Evolutionary conservation across 176 grass and related monocot genomes (phyloP).

Genomic region (Triticum monococcum): DNA sequence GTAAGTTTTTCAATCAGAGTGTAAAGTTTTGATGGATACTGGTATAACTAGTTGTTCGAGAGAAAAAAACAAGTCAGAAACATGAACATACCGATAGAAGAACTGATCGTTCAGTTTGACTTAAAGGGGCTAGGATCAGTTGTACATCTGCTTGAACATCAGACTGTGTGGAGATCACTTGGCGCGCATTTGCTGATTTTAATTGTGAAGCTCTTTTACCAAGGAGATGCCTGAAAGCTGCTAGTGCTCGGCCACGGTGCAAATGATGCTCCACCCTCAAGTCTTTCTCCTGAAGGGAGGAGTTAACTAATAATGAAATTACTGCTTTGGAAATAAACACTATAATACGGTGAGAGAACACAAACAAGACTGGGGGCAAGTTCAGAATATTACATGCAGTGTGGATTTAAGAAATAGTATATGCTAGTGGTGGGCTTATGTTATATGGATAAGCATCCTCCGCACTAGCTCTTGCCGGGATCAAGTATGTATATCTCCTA

Average conservation of each 20-base stretch:
- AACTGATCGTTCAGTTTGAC: conserved; percentile 79
- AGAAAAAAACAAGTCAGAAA: conserved; percentile 21
- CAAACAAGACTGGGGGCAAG: neutral
- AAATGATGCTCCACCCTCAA: conserved; percentile 89
- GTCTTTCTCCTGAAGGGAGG: conserved; percentile 68
- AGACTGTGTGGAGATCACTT: conserved; percentile 61
- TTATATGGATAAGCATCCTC: conserved; percentile 13
- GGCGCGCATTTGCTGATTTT: conserved; percentile 64
- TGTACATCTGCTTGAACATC: conserved; percentile 78
- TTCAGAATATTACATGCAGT: neutral
- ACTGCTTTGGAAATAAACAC: neutral
- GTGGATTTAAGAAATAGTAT: conserved; percentile 8
- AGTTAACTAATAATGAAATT: conserved; percentile 2
- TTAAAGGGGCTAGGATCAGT: conserved; percentile 75
- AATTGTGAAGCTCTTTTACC: conserved; percentile 74
- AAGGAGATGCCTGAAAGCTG: conserved; percentile 91
- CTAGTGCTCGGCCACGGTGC: conserved; percentile 74
- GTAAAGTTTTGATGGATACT: neutral
- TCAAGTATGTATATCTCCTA: neutral
- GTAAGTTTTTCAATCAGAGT: conserved; percentile 11
- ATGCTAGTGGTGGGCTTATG: conserved; percentile 1
- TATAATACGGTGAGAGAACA: conserved; percentile 12
- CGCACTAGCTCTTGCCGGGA: neutral
- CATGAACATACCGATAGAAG: conserved; percentile 72
- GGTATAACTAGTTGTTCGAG: neutral